Conservation (phyloP, 768 basidiomycete species). For the Lanmaoa pseudosensibilis region DNA sequence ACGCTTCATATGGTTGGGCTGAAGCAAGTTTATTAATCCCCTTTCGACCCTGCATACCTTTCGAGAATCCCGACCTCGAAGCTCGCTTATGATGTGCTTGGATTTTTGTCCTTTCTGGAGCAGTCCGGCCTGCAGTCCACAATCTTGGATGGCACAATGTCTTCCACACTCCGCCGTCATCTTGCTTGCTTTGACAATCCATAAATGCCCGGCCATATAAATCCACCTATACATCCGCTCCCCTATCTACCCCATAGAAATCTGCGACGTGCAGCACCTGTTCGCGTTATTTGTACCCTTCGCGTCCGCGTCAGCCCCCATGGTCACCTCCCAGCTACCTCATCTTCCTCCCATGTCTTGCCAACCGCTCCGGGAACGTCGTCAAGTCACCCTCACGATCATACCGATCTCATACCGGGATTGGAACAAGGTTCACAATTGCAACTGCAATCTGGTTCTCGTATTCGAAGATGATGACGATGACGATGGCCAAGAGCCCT, state of each 20-base stretch:
- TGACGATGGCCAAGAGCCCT: too few species aligned
- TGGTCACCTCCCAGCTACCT: background rate
- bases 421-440: background rate
- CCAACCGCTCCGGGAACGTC: slow-evolving; percentile 11
- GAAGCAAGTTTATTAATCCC: background rate
- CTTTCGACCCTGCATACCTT: too few species aligned
- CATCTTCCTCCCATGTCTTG: background rate
- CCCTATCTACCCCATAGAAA: background rate
- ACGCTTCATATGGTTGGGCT: background rate
- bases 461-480: slow-evolving; percentile 3
- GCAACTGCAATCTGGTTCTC: background rate
- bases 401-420: slow-evolving; percentile 9
- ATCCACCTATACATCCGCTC: too few species aligned
- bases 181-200: background rate
- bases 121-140: background rate
- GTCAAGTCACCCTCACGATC: slow-evolving; percentile 7
- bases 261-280: background rate
- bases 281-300: background rate
- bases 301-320: background rate
- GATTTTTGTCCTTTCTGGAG: background rate
- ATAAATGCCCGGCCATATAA: background rate
- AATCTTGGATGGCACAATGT: background rate
- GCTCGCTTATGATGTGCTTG: background rate
- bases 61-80: background rate
- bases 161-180: background rate